Percentiles rank a stretch among this genome's conserved stretches.
Evolutionary conservation across 2,329 filamentous ascomycete genomes (phyloP).

Genomic region (Acrodontium crateriforme): DNA sequence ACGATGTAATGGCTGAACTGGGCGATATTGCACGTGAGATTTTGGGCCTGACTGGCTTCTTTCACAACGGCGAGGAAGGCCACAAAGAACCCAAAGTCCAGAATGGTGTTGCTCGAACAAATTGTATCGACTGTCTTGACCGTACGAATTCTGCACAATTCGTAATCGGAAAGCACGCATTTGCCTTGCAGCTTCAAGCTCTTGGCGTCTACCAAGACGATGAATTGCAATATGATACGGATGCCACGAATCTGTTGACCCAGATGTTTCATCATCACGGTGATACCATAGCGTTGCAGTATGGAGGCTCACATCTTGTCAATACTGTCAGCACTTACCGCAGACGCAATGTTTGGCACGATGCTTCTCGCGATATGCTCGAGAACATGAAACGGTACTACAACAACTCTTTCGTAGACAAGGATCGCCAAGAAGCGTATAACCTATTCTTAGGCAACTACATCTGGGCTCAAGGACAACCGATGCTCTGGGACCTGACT

Average conservation of each 20-base stretch:
- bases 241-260: slow-evolving; percentile 90
- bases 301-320: slow-evolving; percentile 90
- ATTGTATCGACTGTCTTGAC: slow-evolving; percentile 96
- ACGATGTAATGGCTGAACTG: slow-evolving; percentile 86
- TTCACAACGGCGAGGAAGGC: slow-evolving; percentile 72
- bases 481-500: slow-evolving; percentile 90
- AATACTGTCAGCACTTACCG: slow-evolving; percentile 99
- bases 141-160: slow-evolving; percentile 96
- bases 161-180: slow-evolving; percentile 85
- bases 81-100: slow-evolving; percentile 58
- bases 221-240: slow-evolving; percentile 80
- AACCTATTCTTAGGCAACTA: slow-evolving; percentile 97
- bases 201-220: slow-evolving; percentile 72
- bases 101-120: slow-evolving; percentile 85
- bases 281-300: slow-evolving; percentile 94
- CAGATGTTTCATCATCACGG: slow-evolving; percentile 96
- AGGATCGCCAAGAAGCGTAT: slow-evolving; percentile 94
- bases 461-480: slow-evolving; percentile 70
- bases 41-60: slow-evolving; percentile 76
- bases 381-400: slow-evolving; percentile 99
- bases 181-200: slow-evolving; percentile 84
- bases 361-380: slow-evolving; percentile 94
- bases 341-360: slow-evolving; percentile 98
- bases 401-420: slow-evolving; percentile 95
- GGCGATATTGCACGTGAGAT: slow-evolving; percentile 84